Conservation (phyloP, 495 filamentous ascomycete species). For the Penicillium simplicissimum region DNA sequence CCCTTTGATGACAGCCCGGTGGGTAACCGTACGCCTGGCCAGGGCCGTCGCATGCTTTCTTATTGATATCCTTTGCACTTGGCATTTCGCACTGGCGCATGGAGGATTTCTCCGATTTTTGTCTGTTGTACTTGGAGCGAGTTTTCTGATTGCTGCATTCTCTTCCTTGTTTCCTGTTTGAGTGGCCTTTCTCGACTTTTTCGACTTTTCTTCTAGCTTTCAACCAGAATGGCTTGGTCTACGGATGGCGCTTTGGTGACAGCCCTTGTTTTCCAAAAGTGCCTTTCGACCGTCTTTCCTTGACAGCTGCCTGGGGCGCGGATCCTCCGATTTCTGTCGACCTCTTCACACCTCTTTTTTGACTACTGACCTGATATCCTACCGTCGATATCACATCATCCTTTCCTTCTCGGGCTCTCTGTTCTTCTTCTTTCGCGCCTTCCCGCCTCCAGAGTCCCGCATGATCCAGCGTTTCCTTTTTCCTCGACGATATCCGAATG, state of each 20-base stretch:
- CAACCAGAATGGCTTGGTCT: slow-evolving; percentile 8
- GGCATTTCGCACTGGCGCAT: slow-evolving; percentile 17
- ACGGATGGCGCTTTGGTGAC: no score
- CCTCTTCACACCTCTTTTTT: slow-evolving; percentile 12
- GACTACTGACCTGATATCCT: slow-evolving; percentile 17
- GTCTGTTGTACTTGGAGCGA: slow-evolving; percentile 29
- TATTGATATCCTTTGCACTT: slow-evolving; percentile 47
- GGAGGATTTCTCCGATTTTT: slow-evolving; percentile 20
- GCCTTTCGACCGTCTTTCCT: not conserved
- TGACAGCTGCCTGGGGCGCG: slow-evolving; percentile 18
- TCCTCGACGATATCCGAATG: slow-evolving; percentile 14
- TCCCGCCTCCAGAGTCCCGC: slow-evolving; percentile 11
- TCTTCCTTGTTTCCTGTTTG: slow-evolving; percentile 7
- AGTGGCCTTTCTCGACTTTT: slow-evolving; percentile 4
- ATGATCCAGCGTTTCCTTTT: slow-evolving; percentile 24
- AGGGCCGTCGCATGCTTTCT: slow-evolving; percentile 66
- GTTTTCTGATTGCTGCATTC: slow-evolving; percentile 26
- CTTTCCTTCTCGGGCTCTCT: slow-evolving; percentile 14
- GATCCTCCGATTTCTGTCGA: slow-evolving; percentile 1
- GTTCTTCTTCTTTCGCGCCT: not conserved
- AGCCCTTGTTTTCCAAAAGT: no score
- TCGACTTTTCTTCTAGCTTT: slow-evolving; percentile 6
- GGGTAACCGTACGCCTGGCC: slow-evolving; percentile 53
- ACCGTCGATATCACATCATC: slow-evolving; percentile 28
- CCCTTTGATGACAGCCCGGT: slow-evolving; percentile 56